Percentiles rank a stretch among this genome's conserved stretches.
Evolutionary conservation across 2,329 filamentous ascomycete species (phyloP).

Genomic region (Pezicula radicicola): DNA sequence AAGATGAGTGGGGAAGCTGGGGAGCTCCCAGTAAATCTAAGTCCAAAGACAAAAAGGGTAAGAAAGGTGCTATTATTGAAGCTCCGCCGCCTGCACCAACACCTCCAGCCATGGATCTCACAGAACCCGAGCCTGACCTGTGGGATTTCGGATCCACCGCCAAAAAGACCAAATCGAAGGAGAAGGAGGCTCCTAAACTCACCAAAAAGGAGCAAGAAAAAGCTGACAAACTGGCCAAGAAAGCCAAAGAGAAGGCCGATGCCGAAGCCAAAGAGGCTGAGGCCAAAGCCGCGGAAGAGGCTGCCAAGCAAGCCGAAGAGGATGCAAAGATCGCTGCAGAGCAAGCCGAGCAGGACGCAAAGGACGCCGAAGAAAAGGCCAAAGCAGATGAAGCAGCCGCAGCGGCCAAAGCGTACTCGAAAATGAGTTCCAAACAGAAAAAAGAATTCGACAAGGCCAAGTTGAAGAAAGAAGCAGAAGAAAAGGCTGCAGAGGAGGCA

Average conservation of each 20-base stretch:
- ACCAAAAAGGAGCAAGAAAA: conserved; percentile 49
- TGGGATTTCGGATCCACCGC: conserved; percentile 31
- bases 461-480: conserved; percentile 29
- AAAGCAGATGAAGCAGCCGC: conserved; percentile 24
- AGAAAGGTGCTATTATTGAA: conserved; percentile 37
- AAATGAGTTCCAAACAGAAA: conserved; percentile 6
- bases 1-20: conserved; percentile 42
- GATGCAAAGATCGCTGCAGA: conserved; percentile 36
- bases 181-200: conserved; percentile 34
- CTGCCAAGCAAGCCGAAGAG: conserved; percentile 30
- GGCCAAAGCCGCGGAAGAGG: conserved; percentile 30
- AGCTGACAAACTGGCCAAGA: conserved; percentile 44
- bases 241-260: conserved; percentile 48
- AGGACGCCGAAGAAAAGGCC: conserved; percentile 36
- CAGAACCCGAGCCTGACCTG: conserved; percentile 37
- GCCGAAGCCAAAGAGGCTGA: conserved; percentile 29
- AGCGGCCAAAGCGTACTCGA: conserved; percentile 29
- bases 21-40: conserved; percentile 42
- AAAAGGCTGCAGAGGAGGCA: conserved; percentile 28
- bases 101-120: conserved; percentile 43
- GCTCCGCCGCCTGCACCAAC: conserved; percentile 46
- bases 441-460: conserved; percentile 15
- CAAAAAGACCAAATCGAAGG: conserved; percentile 39
- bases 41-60: conserved; percentile 39
- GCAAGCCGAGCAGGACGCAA: conserved; percentile 39